These are phyloP conservation scores for Carpinus fangiana DNA, from an alignment of 306 rosid species.

Conservation along the genomic window DNA sequence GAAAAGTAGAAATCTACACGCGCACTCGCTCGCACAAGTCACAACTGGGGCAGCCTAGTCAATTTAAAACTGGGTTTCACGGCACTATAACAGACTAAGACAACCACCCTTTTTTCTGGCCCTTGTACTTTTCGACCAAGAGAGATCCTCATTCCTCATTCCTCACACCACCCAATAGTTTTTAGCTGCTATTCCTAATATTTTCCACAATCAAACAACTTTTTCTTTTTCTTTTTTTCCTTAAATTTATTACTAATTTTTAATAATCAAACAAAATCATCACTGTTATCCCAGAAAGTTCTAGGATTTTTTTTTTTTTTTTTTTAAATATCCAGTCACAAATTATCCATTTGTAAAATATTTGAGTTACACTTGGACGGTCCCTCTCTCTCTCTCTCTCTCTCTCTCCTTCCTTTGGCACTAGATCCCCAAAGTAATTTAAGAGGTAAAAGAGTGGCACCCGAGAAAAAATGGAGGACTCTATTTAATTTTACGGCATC, in stretches of 20 bases:
- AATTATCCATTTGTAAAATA: too few species aligned
- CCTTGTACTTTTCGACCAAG: constrained; percentile 54
- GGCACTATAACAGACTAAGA: constrained; percentile 53
- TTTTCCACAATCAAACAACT: background rate
- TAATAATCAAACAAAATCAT: background rate
- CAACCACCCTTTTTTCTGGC: constrained; percentile 35
- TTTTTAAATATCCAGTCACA: too few species aligned
- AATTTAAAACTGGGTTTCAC: constrained; percentile 49
- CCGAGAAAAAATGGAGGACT: too few species aligned
- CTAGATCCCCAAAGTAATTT: too few species aligned
- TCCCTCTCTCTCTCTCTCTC: too few species aligned
- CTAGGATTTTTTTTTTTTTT: background rate
- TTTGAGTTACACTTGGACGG: too few species aligned
- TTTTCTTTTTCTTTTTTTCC: background rate
- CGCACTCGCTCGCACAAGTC: constrained; percentile 36
- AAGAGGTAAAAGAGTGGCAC: too few species aligned
- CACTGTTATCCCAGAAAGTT: background rate
- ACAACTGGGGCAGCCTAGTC: constrained; percentile 36
- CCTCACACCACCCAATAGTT: constrained; percentile 14
- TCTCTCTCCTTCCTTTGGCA: too few species aligned
- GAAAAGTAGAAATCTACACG: constrained; percentile 26
- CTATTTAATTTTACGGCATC: too few species aligned
- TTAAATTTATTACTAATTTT: background rate
- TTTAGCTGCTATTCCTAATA: background rate
- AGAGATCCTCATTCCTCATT: background rate